Conservation (phyloP, 2,329 filamentous ascomycete genomes). For the Colletotrichum sp. region DNA sequence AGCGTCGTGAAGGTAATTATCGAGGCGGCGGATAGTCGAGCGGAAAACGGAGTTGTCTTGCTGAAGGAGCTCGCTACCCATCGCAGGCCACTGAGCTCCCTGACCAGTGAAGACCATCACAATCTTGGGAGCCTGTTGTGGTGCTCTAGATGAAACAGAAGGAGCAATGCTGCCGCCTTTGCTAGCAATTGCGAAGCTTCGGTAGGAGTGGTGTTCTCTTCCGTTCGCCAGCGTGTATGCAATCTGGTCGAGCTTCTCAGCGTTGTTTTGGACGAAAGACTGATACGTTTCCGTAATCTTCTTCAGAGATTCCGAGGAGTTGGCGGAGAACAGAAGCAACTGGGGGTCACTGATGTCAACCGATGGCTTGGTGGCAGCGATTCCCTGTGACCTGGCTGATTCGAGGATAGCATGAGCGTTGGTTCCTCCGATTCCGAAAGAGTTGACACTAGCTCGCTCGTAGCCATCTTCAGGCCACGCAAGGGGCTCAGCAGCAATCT, state of each 20-base stretch:
- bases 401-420: conserved; percentile 24
- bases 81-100: conserved; percentile 20
- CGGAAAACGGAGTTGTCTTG: background rate
- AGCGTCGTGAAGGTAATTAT: background rate
- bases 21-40: conserved; percentile 14
- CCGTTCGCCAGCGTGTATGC: conserved; percentile 33
- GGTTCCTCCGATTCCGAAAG: conserved; percentile 36
- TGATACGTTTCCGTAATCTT: conserved; percentile 4
- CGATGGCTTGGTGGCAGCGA: background rate
- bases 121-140: conserved; percentile 28
- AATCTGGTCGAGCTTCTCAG: conserved; percentile 22
- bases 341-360: background rate
- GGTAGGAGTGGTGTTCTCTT: conserved; percentile 29
- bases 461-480: conserved; percentile 27
- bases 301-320: background rate
- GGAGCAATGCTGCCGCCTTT: conserved; percentile 2
- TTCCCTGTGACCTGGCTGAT: conserved; percentile 10
- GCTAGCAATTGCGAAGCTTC: conserved; percentile 25
- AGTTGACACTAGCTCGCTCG: conserved; percentile 37
- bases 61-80: conserved; percentile 11
- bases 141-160: conserved; percentile 23
- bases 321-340: conserved; percentile 22
- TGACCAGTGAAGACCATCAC: conserved; percentile 20
- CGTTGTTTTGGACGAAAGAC: conserved; percentile 22
- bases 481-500: conserved; percentile 26